Conservation (phyloP, 129 eudicot genomes). For the Lonicera japonica region DNA sequence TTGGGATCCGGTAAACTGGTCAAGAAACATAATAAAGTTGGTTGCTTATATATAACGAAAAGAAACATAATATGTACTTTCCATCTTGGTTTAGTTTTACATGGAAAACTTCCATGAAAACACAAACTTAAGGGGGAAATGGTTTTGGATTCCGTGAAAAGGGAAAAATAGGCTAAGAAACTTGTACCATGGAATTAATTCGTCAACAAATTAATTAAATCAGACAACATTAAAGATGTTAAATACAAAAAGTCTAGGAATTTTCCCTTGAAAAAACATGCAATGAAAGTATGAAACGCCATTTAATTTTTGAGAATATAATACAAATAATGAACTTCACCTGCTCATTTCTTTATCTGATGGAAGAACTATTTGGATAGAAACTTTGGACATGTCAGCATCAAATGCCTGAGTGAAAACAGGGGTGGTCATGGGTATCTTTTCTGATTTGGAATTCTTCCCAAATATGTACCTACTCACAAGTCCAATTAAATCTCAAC, state of each 20-base stretch:
- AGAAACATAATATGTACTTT: no score
- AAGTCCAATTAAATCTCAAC: slow-evolving; percentile 3
- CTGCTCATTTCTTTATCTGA: slow-evolving; percentile 63
- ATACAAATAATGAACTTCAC: slow-evolving; percentile 24
- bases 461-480: slow-evolving; percentile 88
- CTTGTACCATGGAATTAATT: no score
- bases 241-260: no score
- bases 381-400: slow-evolving; percentile 63
- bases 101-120: background rate
- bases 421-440: slow-evolving; percentile 94
- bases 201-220: no score
- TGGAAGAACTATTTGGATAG: slow-evolving; percentile 89
- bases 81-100: no score
- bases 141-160: no score
- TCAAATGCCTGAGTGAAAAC: slow-evolving; percentile 89
- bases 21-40: background rate
- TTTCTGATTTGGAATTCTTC: slow-evolving; percentile 78
- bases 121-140: no score
- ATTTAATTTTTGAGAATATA: no score
- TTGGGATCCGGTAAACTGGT: slow-evolving; percentile 78
- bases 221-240: no score
- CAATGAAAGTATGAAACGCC: no score
- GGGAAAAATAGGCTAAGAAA: no score
- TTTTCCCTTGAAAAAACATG: no score
- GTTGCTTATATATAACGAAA: background rate